Conservation (phyloP, 139 green algal genomes). For the Micractinium sp. region DNA sequence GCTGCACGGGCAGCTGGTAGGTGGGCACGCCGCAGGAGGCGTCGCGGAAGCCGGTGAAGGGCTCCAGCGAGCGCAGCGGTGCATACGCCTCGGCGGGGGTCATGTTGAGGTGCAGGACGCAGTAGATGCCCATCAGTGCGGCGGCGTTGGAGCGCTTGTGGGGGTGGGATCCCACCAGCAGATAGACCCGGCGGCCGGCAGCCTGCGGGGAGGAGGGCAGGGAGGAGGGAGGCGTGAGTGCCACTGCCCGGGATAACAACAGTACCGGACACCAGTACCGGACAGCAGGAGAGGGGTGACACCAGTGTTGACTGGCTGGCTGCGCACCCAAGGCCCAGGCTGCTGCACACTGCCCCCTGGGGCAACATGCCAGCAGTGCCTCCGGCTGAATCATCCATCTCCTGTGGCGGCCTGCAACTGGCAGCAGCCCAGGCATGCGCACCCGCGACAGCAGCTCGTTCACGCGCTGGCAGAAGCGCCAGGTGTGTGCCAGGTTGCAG, state of each 20-base stretch:
- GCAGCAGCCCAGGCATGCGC: background rate
- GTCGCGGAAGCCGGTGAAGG: conserved; percentile 87
- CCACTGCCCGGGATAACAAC: background rate
- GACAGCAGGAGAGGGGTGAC: no score
- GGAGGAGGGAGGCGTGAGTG: background rate
- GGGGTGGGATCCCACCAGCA: conserved; percentile 67
- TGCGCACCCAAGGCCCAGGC: background rate
- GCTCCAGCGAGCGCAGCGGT: conserved; percentile 65
- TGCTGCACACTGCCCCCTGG: background rate
- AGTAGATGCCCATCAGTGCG: conserved; percentile 84
- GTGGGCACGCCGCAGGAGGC: conserved; percentile 80
- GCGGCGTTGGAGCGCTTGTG: conserved; percentile 84
- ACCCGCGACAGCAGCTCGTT: conserved; percentile 70
- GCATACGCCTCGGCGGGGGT: conserved; percentile 77
- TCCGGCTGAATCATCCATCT: background rate
- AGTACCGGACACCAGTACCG: no score
- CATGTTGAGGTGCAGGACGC: conserved; percentile 73
- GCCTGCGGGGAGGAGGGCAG: background rate
- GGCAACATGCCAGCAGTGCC: background rate
- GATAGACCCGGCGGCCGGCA: conserved; percentile 51
- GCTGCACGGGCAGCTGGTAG: conserved; percentile 82
- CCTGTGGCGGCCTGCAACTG: background rate
- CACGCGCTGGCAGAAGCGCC: conserved; percentile 78
- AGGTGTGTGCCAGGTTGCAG: conserved; percentile 86
- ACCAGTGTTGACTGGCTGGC: background rate